A percentile compares a stretch with the other conserved stretches of the same genome.
Conservation (phyloP, 1,284 basidiomycete species). For the Malassezia caprae region DNA sequence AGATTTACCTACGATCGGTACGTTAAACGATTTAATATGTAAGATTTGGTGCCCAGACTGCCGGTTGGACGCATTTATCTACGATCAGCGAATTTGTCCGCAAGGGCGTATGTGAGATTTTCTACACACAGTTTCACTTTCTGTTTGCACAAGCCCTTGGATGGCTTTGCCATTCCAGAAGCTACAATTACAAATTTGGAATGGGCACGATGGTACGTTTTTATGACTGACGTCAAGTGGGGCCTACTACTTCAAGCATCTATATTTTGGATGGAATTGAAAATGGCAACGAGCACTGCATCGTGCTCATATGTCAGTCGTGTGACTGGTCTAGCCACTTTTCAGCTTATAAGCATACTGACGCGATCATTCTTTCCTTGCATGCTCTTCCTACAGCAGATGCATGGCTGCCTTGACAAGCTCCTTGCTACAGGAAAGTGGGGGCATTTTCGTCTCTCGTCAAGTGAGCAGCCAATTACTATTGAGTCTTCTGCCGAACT, state of each 20-base stretch:
- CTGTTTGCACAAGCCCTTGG: not conserved
- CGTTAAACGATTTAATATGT: not conserved
- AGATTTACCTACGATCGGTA: constrained; percentile 10
- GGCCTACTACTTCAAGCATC: not conserved
- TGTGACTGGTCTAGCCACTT: not conserved
- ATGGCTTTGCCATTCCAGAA: not conserved
- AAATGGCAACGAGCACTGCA: not conserved
- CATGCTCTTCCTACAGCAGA: constrained; percentile 5
- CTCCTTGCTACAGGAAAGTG: not conserved
- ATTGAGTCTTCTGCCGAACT: not conserved
- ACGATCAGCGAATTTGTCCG: constrained; percentile 6
- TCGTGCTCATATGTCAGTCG: not conserved
- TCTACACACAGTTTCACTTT: not conserved
- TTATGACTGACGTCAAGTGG: not conserved
- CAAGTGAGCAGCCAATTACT: not conserved
- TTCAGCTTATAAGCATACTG: not conserved
- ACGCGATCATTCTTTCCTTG: not conserved
- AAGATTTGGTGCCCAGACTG: constrained; percentile 2
- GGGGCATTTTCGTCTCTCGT: constrained; percentile 1
- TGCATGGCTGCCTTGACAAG: not conserved
- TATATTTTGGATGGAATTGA: not conserved
- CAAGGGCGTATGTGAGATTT: not conserved
- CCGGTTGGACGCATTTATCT: not conserved
- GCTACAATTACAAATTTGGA: not conserved
- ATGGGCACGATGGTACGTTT: not conserved